Evolutionary conservation across 2,329 filamentous ascomycete genomes (phyloP), one percentile per base, ranked within the genome.

Genomic region (Celoporthe dispersa): DNA sequence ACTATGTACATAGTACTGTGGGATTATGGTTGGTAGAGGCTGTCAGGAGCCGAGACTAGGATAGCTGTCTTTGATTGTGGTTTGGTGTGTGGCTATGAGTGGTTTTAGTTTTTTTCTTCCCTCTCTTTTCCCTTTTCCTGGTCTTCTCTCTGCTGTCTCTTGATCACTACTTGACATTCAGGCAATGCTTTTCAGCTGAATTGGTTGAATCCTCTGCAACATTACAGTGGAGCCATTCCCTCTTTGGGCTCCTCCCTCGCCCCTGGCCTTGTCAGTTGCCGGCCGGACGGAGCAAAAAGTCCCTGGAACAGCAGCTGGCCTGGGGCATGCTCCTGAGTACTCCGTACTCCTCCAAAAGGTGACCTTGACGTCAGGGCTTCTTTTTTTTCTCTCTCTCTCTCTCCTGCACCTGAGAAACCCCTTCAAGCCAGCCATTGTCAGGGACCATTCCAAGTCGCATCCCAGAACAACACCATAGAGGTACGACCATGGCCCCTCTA

Each of bases 291-390:
- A 31, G 41, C n/a, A n/a, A 51, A 22, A 51, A 31, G 25, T 31
- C 41, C 62, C 41, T 51, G 41, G 28, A 35, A 28, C 62, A 48
- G 62, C 61, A 31, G 16, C 28, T 64, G 16, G 25, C 4, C 41
- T n/a, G 6, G 39, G n/a, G 19, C 37, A 64, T 25, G n/a, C 35
- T 41, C n/a, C 31, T 33, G 22, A 44, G 37, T 39, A n/a, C 57
- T 16, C n/a, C n/a, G 6, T 44, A 22, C 57, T 59, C 31, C 55
- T 35, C 57, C 57, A 60, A 37, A 37, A 60, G 61, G n/a, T 41
- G 33, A 62, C 33, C 64, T 71, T 71, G 69, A 71, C 69, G 69
- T 71, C 69, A 71, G 69, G 61, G 25, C 53, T 31, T 31, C 5
- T 48, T 31, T 57, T 55, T 57, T 55, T 55, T 55, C n/a, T 55